Percentiles rank a stretch among this genome's conserved stretches.
Conservation (phyloP, 441 rosid genomes). For the Euphorbia schlechtendalii region DNA sequence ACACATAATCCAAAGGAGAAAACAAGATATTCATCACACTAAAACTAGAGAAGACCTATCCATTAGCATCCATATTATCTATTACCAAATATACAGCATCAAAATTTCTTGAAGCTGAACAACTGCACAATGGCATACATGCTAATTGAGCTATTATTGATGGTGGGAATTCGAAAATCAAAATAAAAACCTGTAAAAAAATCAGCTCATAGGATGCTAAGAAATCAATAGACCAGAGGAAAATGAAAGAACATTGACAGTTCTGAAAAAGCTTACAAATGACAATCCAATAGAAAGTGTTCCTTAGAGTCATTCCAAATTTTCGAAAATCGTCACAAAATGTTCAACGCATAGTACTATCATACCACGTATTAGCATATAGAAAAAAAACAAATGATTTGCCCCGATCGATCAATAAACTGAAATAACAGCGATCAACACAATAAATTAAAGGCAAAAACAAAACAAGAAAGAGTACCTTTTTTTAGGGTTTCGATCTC, state of each 20-base stretch:
- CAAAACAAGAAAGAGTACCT: constrained; percentile 18
- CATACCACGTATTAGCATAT: too few species aligned
- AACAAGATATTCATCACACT: neutral
- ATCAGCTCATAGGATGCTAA: neutral
- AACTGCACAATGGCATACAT: neutral
- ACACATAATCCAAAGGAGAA: neutral
- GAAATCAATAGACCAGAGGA: neutral
- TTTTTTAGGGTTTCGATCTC: constrained; percentile 57
- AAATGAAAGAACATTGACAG: neutral
- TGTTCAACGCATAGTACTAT: too few species aligned
- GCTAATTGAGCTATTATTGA: neutral
- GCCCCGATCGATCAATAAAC: neutral
- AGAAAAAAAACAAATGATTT: neutral
- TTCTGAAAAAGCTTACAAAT: neutral
- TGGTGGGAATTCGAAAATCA: neutral
- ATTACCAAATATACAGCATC: neutral
- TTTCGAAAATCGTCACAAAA: neutral
- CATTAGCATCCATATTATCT: neutral
- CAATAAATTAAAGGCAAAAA: neutral
- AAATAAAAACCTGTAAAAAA: neutral
- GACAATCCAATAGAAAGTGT: neutral
- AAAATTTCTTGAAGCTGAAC: neutral
- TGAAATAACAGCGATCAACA: neutral
- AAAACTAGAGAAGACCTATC: neutral
- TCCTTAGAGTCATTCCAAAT: neutral